Conservation (phyloP, 2,329 filamentous ascomycete genomes). For the Xylariales sp. region DNA sequence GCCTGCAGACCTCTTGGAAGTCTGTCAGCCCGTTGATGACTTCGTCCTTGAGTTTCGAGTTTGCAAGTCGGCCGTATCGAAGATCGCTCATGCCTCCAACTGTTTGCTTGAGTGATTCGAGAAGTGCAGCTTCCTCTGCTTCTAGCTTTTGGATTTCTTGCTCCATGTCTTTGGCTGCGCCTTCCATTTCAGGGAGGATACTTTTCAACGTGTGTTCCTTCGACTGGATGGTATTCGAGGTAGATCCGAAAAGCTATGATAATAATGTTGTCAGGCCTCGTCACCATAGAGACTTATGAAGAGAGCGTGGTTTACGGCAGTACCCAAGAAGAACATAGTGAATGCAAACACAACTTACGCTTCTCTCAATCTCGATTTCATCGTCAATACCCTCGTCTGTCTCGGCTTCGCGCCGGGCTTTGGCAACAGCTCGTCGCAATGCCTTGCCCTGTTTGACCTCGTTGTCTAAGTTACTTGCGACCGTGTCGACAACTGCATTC, state of each 20-base stretch:
- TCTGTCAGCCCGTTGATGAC: constrained; percentile 62
- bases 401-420: constrained; percentile 47
- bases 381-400: constrained; percentile 55
- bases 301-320: too few relatives aligned
- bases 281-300: too few relatives aligned
- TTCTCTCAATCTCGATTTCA: constrained; percentile 58
- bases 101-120: constrained; percentile 58
- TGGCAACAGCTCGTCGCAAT: constrained; percentile 53
- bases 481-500: constrained; percentile 61
- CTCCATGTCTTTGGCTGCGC: constrained; percentile 61
- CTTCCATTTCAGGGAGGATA: constrained; percentile 65
- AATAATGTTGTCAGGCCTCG: too few relatives aligned
- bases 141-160: constrained; percentile 63
- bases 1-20: constrained; percentile 59
- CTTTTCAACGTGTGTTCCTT: constrained; percentile 57
- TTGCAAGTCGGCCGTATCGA: constrained; percentile 71
- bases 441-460: constrained; percentile 58
- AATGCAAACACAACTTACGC: too few relatives aligned
- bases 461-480: constrained; percentile 60
- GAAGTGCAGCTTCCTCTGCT: constrained; percentile 55
- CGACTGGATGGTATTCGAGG: constrained; percentile 38
- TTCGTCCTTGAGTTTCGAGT: constrained; percentile 58
- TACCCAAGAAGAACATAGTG: too few relatives aligned
- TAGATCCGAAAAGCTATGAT: constrained; percentile 53
- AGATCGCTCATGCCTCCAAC: constrained; percentile 76